Base-by-base conservation (phyloP, 306 rosid species). In the Gynostemma pentaphyllum region DNA sequence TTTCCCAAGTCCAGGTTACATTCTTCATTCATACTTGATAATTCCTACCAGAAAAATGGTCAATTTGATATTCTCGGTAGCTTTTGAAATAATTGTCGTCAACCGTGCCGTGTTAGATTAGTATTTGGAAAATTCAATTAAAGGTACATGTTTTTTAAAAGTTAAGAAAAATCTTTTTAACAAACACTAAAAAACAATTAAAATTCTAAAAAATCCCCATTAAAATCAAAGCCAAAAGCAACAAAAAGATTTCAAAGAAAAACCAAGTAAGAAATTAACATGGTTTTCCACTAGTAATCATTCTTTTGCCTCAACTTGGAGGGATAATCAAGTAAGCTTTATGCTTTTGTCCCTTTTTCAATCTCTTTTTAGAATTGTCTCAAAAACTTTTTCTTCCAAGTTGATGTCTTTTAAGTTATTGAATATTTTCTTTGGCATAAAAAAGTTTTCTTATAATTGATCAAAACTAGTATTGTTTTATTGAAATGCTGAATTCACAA, bases 291-390 rank as follows among this genome's bases (percentile, higher is more conserved):
- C 62, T 10, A 44, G 74, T 34, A 56, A 56, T 57, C 12, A 57
- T 57, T 57, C 46, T 37, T 22, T 57, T 57, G 64, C 64, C 64
- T 57, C 64, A 57, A 57, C 29, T 59, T 59, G 65, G 32, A 27
- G 47, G 47, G 19, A 13, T 59, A 22, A 36, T 59, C 32, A 59
- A 59, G 36, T 21, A 37, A 59, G 65, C 65, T 36, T 37, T 59
- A 37, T 59, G 65, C 47, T 22, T 59, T 59, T 59, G 62, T n/a
- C n/a, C n/a, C 47, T 15, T 44, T 76, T 39, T 12, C 47, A n/a
- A n/a, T 52, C 68, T 59, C 71, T 68, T 73, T 9, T 75, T 70
- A 62, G 68, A 61, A 68, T 4, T n/a, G 2, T 53, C 40, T 28
- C 60, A 4, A 22, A 12, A 57, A 57, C 29, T 36, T 57, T 37